Percentiles rank a stretch among this genome's conserved stretches.
phyloP scores from a whole-genome alignment of 805 yeast genomes.

The Cyberlindnera mrakii region DNA sequence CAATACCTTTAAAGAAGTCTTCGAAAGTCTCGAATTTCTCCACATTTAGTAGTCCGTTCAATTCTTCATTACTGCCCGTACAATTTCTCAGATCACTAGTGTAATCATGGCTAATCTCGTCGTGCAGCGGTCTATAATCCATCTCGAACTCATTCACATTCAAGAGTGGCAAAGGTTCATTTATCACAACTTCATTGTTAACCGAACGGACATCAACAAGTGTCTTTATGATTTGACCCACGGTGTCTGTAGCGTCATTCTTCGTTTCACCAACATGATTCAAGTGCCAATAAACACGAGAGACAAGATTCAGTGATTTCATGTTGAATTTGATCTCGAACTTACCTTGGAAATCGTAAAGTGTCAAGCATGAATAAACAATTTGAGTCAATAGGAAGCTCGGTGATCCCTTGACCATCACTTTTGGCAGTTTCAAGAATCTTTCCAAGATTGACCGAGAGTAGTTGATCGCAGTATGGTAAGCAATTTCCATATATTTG shows the following conservation, averaged over 20 bases:
- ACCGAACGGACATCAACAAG: slow-evolving; percentile 29
- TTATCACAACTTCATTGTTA: background rate
- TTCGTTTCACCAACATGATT: slow-evolving; percentile 49
- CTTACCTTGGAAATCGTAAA: slow-evolving; percentile 40
- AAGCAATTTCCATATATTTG: slow-evolving; percentile 24
- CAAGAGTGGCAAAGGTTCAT: background rate
- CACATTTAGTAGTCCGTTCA: slow-evolving; percentile 5
- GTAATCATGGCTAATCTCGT: slow-evolving; percentile 22
- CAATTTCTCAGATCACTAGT: slow-evolving; percentile 9
- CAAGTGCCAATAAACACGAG: slow-evolving; percentile 52
- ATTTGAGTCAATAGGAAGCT: slow-evolving; percentile 44
- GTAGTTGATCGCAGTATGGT: slow-evolving; percentile 38
- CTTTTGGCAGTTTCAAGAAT: slow-evolving; percentile 37
- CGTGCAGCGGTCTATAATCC: slow-evolving; percentile 22
- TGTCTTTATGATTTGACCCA: slow-evolving; percentile 47
- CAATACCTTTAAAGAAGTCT: slow-evolving; percentile 47
- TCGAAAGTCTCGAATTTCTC: slow-evolving; percentile 40
- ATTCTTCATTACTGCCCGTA: background rate
- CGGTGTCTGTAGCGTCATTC: slow-evolving; percentile 56
- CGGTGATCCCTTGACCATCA: slow-evolving; percentile 50
- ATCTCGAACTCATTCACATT: slow-evolving; percentile 7
- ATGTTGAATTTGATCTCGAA: slow-evolving; percentile 35
- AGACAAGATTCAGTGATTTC: slow-evolving; percentile 39
- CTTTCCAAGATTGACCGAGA: slow-evolving; percentile 40
- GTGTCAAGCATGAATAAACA: slow-evolving; percentile 47